Evolutionary conservation across 2,329 filamentous ascomycete species (phyloP).

Genomic region (Colletotrichum lupini): DNA sequence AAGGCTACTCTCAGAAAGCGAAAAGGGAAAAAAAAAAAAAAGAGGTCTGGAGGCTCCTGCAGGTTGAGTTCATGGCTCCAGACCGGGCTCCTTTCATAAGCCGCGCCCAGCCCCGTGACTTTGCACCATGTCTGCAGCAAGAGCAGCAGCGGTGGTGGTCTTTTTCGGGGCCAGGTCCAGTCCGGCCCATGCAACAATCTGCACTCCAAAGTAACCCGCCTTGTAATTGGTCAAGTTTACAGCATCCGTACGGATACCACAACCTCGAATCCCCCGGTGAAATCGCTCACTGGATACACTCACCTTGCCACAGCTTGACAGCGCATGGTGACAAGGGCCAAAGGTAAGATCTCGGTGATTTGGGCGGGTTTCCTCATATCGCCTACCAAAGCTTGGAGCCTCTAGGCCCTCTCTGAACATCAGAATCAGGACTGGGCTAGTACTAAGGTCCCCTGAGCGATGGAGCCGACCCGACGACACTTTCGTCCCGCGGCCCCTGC

Average conservation of each 20-base stretch:
- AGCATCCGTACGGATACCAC: not conserved
- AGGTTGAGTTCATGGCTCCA: constrained; percentile 29
- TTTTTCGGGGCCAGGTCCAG: constrained; percentile 16
- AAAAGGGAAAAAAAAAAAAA: not conserved
- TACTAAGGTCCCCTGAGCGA: not conserved
- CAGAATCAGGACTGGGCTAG: not conserved
- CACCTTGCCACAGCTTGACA: constrained; percentile 11
- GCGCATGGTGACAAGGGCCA: no score
- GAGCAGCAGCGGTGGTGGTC: not conserved
- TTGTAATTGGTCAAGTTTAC: constrained; percentile 14
- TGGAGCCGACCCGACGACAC: not conserved
- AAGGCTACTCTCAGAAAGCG: constrained; percentile 11
- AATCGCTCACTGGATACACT: constrained; percentile 13
- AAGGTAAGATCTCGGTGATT: not conserved
- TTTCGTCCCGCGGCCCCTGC: constrained; percentile 14
- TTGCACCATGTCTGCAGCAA: constrained; percentile 23
- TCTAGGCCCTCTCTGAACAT: not conserved
- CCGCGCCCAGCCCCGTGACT: constrained; percentile 35
- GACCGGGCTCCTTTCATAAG: constrained; percentile 34
- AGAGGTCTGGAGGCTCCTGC: constrained; percentile 30
- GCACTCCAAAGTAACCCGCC: constrained; percentile 1
- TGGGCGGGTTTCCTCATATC: constrained; percentile 17
- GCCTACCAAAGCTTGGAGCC: constrained; percentile 27
- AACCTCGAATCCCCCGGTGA: not conserved
- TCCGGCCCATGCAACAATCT: constrained; percentile 23